Conservation (phyloP, 1,139 yeast genomes). For the Magnusiomyces clavatus region DNA sequence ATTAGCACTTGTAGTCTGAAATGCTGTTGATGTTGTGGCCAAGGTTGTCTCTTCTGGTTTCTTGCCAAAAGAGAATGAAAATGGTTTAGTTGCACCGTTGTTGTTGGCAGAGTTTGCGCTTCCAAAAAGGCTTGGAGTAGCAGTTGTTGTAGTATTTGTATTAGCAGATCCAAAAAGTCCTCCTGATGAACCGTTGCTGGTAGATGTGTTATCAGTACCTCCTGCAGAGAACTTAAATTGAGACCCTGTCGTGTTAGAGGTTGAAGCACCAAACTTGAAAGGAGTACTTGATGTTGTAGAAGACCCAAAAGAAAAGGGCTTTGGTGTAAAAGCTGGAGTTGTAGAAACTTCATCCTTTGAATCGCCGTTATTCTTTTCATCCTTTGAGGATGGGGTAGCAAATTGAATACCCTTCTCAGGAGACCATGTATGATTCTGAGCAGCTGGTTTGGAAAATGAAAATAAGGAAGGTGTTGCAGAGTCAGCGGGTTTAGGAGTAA, state of each 20-base stretch:
- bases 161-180: constrained; percentile 4
- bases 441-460: not conserved
- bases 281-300: constrained; percentile 18
- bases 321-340: not conserved
- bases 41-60: not conserved
- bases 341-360: not conserved
- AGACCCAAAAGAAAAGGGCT: constrained; percentile 26
- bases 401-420: not conserved
- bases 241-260: constrained; percentile 12
- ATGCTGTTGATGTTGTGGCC: too few relatives aligned
- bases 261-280: constrained; percentile 28
- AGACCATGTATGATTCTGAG: not conserved
- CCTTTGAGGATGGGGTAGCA: not conserved
- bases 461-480: not conserved
- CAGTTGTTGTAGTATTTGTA: constrained; percentile 6
- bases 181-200: not conserved
- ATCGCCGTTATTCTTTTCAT: not conserved
- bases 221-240: not conserved
- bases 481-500: not conserved
- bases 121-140: constrained; percentile 16
- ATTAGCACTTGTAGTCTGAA: constrained; percentile 4
- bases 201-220: not conserved
- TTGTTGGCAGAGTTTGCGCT: not conserved
- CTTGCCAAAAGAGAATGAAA: not conserved
- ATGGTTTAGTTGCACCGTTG: not conserved